phyloP scores from a whole-genome alignment of 2,329 filamentous ascomycete species.

The Falciphora oryzae region DNA sequence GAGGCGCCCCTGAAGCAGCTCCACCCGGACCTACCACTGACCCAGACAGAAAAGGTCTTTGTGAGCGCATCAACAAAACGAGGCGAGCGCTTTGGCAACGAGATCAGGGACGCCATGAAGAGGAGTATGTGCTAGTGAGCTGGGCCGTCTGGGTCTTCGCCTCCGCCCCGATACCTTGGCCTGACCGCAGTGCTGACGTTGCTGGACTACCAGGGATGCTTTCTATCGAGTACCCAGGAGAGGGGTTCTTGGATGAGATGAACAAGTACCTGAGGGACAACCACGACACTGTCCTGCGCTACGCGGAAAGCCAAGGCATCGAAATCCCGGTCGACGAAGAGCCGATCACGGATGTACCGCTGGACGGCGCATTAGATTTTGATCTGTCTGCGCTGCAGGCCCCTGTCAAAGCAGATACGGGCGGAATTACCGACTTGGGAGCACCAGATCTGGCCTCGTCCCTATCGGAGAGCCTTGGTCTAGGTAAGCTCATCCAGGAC shows the following conservation, averaged over 20 bases:
- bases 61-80: conserved; percentile 41
- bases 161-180: neutral
- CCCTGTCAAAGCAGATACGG: conserved; percentile 11
- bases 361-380: conserved; percentile 6
- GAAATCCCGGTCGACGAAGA: conserved; percentile 30
- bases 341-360: conserved; percentile 15
- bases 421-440: neutral
- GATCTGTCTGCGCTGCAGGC: conserved; percentile 12
- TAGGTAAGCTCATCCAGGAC: conserved; percentile 19
- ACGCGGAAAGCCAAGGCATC: conserved; percentile 31
- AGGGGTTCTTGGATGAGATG: conserved; percentile 28
- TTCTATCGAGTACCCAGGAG: conserved; percentile 33
- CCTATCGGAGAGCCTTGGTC: conserved; percentile 13
- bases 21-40: conserved; percentile 24
- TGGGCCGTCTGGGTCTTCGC: neutral
- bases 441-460: neutral
- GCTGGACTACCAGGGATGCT: conserved; percentile 20
- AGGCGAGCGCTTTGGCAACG: conserved; percentile 41
- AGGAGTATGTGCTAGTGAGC: conserved; percentile 1
- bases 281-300: conserved; percentile 26
- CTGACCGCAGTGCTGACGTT: neutral
- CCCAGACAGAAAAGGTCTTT: conserved; percentile 16
- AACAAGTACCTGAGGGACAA: conserved; percentile 27
- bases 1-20: conserved; percentile 39
- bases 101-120: conserved; percentile 29